Percentiles rank a stretch among this genome's conserved stretches.
Conservation (phyloP, 768 basidiomycete genomes). For the Thelephora aurantiotincta region DNA sequence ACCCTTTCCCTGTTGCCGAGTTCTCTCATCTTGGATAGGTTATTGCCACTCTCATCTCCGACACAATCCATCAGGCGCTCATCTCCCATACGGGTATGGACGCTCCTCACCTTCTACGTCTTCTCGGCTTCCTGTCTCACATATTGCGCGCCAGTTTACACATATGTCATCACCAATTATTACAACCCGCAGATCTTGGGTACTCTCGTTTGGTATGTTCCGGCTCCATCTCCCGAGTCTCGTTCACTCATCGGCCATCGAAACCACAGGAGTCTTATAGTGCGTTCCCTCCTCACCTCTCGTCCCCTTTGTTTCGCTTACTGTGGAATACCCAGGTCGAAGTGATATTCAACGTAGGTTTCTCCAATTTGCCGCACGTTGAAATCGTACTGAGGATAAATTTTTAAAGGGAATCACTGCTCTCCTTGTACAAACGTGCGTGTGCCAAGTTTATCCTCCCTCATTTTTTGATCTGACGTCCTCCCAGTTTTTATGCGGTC, state of each 20-base stretch:
- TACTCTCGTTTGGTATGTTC: slow-evolving; percentile 32
- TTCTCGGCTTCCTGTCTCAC: not conserved
- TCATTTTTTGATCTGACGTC: slow-evolving; percentile 26
- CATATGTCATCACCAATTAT: slow-evolving; percentile 39
- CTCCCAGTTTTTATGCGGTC: slow-evolving; percentile 8
- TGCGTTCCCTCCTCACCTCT: slow-evolving; percentile 3
- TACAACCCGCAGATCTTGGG: slow-evolving; percentile 25
- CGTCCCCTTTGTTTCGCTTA: too few species aligned
- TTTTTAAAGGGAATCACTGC: slow-evolving; percentile 32
- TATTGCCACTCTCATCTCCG: slow-evolving; percentile 7
- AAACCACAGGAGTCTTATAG: slow-evolving; percentile 31
- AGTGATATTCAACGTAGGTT: slow-evolving; percentile 39
- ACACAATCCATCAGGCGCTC: slow-evolving; percentile 13
- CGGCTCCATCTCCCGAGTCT: not conserved
- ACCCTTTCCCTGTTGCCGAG: not conserved
- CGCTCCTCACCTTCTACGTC: not conserved
- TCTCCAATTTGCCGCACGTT: not conserved
- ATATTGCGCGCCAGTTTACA: slow-evolving; percentile 26
- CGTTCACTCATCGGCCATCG: not conserved
- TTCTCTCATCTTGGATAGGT: slow-evolving; percentile 4
- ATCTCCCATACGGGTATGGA: slow-evolving; percentile 12
- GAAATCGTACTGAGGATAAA: not conserved
- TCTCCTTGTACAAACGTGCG: slow-evolving; percentile 39
- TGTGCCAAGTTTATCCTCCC: slow-evolving; percentile 23
- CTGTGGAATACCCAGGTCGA: slow-evolving; percentile 24